Conservation (phyloP, 2,329 filamentous ascomycete genomes). For the Colletotrichum sp. region DNA sequence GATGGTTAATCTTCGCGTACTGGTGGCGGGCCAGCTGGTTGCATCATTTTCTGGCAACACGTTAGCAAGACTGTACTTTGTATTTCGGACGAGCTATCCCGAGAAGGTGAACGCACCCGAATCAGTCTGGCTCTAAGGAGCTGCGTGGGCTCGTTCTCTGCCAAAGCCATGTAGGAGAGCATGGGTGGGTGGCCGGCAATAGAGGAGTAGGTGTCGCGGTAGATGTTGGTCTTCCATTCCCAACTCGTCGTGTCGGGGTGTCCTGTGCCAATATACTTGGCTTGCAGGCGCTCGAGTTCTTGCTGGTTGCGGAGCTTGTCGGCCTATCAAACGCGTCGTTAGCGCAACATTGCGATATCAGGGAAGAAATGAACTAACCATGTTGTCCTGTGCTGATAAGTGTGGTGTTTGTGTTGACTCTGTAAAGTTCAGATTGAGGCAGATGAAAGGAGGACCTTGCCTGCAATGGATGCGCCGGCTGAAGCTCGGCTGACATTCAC, state of each 20-base stretch:
- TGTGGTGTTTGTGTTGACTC: background rate
- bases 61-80: background rate
- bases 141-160: constrained; percentile 83
- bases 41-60: constrained; percentile 66
- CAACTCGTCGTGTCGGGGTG: constrained; percentile 96
- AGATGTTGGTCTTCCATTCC: constrained; percentile 96
- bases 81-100: background rate
- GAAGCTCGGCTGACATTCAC: constrained; percentile 6
- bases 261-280: constrained; percentile 94
- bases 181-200: constrained; percentile 90
- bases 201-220: constrained; percentile 88
- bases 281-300: constrained; percentile 95
- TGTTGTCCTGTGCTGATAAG: background rate
- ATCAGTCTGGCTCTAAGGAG: constrained; percentile 82
- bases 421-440: background rate
- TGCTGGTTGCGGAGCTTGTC: constrained; percentile 98
- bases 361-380: background rate
- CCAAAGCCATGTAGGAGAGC: constrained; percentile 87
- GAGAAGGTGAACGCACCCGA: constrained; percentile 58
- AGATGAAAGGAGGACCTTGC: background rate
- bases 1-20: constrained; percentile 48
- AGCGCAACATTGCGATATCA: background rate
- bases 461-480: constrained; percentile 14
- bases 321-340: constrained; percentile 57
- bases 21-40: constrained; percentile 64